phyloP scores from a whole-genome alignment of 495 filamentous ascomycete species.

The Neurospora tetraspora region DNA sequence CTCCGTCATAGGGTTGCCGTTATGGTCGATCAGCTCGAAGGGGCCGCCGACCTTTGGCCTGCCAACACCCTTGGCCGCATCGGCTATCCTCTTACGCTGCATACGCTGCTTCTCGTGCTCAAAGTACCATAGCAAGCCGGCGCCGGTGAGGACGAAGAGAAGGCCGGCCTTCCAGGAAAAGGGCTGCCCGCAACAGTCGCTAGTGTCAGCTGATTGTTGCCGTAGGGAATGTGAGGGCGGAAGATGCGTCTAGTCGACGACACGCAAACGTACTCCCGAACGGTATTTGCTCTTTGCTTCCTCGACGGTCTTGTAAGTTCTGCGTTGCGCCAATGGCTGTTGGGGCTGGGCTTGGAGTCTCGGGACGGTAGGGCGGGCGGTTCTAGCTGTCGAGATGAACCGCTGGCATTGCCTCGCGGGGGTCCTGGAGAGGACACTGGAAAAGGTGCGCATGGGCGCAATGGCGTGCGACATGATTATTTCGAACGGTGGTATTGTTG shows the following conservation, averaged over 20 bases:
- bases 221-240: conserved; percentile 1
- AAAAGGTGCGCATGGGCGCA: conserved; percentile 12
- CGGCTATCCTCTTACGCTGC: conserved; percentile 74
- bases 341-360: conserved; percentile 12
- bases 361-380: conserved; percentile 7
- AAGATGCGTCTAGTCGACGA: not conserved
- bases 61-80: conserved; percentile 86
- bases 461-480: conserved; percentile 19
- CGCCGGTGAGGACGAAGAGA: conserved; percentile 72
- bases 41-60: conserved; percentile 85
- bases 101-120: conserved; percentile 80
- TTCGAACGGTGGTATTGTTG: not conserved
- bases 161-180: conserved; percentile 86
- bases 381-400: conserved; percentile 17
- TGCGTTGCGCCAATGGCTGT: conserved; percentile 24
- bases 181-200: conserved; percentile 38
- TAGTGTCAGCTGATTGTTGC: not conserved
- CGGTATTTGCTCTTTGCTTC: conserved; percentile 43
- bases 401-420: conserved; percentile 16
- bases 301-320: conserved; percentile 43
- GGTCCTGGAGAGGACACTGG: conserved; percentile 14
- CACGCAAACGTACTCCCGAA: conserved; percentile 32
- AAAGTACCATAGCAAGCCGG: conserved; percentile 78
- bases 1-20: conserved; percentile 65
- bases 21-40: conserved; percentile 72